Base-by-base conservation (phyloP, 2,329 filamentous ascomycete genomes). In the Trichoderma afroharzianum region DNA sequence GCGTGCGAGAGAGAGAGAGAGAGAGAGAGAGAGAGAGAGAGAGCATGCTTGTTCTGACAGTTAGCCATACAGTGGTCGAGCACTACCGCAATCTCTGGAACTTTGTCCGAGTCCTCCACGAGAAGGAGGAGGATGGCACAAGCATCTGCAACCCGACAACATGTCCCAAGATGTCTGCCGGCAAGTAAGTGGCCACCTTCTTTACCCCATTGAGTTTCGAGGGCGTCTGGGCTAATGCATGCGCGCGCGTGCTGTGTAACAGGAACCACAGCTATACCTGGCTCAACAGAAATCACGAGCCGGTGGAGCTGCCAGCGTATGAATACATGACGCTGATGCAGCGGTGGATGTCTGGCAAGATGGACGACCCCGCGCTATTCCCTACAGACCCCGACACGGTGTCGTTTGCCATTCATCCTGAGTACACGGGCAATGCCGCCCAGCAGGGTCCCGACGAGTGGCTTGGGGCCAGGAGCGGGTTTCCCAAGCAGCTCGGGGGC, bases 151-250 rank as follows among this genome's bases (percentile, higher is more conserved):
- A 97, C 81, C 86, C 92, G 58, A 88, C 89, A 73, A 90, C 88
- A 64, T 98, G 95, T 79, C 94, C 95, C 57, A 94, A 93, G 74
- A 98, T 98, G 94, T 97, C 94, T 72, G 95, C 95, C 77, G 94
- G 94, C 80, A 88, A 89, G 93, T 97, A 86, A 84, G 93, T 88
- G 12, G 26, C 14, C n/a, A 6, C 50, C 15, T 5, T 21, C n/a
- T 12, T 12, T 59, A 6, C 28, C 18, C n/a, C 53, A n/a, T 18
- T 53, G 28, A 30, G 32, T 57, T 59, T 62, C 15, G 30, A 33
- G 47, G 21, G 32, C 24, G 50, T 43, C 50, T 68, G 21, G 66
- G 28, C 68, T 70, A 68, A 43, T 67, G 63, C 63, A 55, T 53
- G 63, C 26, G 36, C 24, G 33, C 33, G 63, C 53, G 36, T n/a